phyloP scores from a whole-genome alignment of 2,329 filamentous ascomycete genomes.

The Colletotrichum gigasporum region DNA sequence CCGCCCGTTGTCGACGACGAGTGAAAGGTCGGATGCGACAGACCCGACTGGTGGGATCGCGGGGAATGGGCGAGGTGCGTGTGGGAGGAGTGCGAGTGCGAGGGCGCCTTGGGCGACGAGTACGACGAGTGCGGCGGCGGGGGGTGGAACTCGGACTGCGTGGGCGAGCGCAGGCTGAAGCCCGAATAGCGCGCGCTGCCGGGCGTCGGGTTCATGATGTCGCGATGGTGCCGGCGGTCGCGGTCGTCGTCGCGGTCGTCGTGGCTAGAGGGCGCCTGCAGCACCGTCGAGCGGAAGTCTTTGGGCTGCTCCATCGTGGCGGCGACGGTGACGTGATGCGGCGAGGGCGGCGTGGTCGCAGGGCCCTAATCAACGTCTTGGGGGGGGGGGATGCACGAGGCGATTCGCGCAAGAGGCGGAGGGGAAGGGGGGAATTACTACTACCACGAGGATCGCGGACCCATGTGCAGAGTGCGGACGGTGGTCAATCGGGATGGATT shows the following conservation, averaged over 20 bases:
- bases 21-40: conserved; percentile 45
- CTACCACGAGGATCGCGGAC: conserved; percentile 26
- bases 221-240: conserved; percentile 52
- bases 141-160: conserved; percentile 51
- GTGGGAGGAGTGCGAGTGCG: conserved; percentile 38
- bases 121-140: conserved; percentile 41
- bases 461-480: conserved; percentile 22
- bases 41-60: conserved; percentile 34
- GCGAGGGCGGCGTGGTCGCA: conserved; percentile 24
- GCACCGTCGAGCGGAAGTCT: conserved; percentile 59
- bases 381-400: background rate
- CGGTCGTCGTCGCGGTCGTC: conserved; percentile 47
- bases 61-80: no score
- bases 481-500: background rate
- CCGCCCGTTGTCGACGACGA: conserved; percentile 42
- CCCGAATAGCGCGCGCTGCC: conserved; percentile 50
- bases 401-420: background rate
- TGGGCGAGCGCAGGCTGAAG: conserved; percentile 61
- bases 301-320: conserved; percentile 51
- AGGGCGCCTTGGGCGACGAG: conserved; percentile 34
- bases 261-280: conserved; percentile 54
- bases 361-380: background rate
- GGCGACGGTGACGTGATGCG: conserved; percentile 17
- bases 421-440: conserved; percentile 1
- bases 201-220: conserved; percentile 53